Conservation (phyloP, 345 rosid species). For the Eucalyptus globulus region DNA sequence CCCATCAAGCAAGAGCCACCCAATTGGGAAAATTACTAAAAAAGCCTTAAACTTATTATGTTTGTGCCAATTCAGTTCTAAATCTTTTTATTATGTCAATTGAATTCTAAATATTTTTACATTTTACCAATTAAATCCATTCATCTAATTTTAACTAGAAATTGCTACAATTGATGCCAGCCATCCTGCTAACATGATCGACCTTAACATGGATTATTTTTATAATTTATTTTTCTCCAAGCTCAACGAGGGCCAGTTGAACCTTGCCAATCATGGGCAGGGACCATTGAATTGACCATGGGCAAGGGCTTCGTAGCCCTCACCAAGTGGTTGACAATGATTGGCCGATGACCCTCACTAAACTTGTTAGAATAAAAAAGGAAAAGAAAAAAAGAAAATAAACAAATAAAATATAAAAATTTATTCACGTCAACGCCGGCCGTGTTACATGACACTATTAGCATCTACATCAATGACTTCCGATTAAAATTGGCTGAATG, state of each 20-base stretch:
- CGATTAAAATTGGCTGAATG: too few species aligned
- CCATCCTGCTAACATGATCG: rapidly evolving
- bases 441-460: not conserved
- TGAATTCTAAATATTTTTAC: too few species aligned
- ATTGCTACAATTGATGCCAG: not conserved
- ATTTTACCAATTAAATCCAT: too few species aligned
- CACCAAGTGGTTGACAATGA: not conserved
- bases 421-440: rapidly evolving
- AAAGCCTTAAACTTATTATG: rapidly evolving
- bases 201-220: not conserved
- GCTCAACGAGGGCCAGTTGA: not conserved
- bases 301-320: not conserved
- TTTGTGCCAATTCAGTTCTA: rapidly evolving
- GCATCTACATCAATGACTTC: rapidly evolving
- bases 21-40: not conserved
- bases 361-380: not conserved
- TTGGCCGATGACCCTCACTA: rapidly evolving
- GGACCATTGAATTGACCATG: not conserved
- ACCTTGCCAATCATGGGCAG: rapidly evolving
- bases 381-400: not conserved
- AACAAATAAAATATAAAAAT: not conserved
- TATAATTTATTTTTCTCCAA: not conserved
- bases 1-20: not conserved
- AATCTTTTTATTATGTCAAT: rapidly evolving
- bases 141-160: too few species aligned